Base-by-base conservation (phyloP, 78 protist genomes). In the Paulinella micropora region DNA sequence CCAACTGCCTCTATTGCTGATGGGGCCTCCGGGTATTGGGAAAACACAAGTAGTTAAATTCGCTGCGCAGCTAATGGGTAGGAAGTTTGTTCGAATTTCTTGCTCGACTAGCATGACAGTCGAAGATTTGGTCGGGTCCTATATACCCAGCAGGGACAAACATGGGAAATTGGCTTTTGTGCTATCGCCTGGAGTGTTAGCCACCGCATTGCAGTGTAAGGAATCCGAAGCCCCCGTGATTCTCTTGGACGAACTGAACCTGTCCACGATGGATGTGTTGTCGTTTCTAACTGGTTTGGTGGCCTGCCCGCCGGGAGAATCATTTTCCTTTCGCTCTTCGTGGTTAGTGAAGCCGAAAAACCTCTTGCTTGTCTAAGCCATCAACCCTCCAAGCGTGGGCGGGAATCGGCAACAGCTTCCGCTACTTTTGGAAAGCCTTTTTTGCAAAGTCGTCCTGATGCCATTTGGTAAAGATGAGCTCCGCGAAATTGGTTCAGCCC, bases 21-120 rank as follows among this genome's bases (percentile, higher is more conserved):
- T 69, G 36, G 87, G 87, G 2, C 40, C 51, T 3, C 87, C 87
- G 2, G 87, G 87, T 31, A 83, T 83, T 1, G 87, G 87, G 32
- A 83, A 83, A 9, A 83, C 37, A 1, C 39, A 29, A 2, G 28
- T 83, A 2, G 87, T 83, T 29, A 31, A 83, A 83, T 29, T 9
- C 34, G 40, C 51, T 4, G 87, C 87, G 2, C 77, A 31, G 40
- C 4, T 39, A 31, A 26, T 83, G 34, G n/a, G 51, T 1, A 26
- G 87, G 2, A 26, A 2, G 51, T 83, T 83, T 32, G 9, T 9
- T 2, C 40, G 87, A 26, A 9, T 83, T 31, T 39, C 40, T 3
- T 39, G 40, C 29, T 39, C 40, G 9, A 26, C 37, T 1, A 31
- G 32, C 40, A 26, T 39, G 35, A 9, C 37, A 26, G 40, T 83